Evolutionary conservation across 202 grass and related monocot genomes (phyloP).

Genomic region (Brachypodium distachyon): DNA sequence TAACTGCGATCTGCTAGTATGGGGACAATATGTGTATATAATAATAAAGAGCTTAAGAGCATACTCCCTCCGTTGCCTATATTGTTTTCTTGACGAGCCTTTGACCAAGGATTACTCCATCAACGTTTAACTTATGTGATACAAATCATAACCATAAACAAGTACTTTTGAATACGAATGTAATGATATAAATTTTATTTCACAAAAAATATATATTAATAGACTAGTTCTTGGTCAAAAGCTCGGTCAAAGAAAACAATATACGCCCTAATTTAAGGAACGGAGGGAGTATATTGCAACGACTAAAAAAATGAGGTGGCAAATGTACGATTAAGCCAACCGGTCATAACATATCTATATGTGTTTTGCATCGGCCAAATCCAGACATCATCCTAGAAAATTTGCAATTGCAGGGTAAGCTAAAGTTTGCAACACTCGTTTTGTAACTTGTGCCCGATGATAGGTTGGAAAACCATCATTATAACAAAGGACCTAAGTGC

Average conservation of each 20-base stretch:
- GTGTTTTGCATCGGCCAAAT: background rate
- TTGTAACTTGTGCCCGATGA: background rate
- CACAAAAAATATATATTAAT: no score
- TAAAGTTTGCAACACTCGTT: background rate
- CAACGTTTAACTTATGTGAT: no score
- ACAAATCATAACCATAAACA: no score
- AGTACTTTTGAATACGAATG: no score
- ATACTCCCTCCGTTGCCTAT: no score
- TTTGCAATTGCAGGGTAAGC: background rate
- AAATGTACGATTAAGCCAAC: slow-evolving; percentile 14
- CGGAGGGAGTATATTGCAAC: background rate
- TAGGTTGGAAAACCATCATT: background rate
- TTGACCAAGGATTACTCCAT: no score
- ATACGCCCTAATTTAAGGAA: no score
- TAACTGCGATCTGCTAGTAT: background rate
- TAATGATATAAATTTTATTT: no score
- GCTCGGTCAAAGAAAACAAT: no score
- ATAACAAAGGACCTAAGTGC: background rate
- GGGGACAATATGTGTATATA: background rate
- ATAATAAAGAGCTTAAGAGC: no score
- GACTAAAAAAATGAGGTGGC: slow-evolving; percentile 1
- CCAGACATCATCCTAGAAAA: background rate
- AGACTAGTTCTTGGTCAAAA: no score
- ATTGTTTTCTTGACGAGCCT: no score
- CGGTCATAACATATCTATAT: background rate